phyloP scores from a whole-genome alignment of 495 filamentous ascomycete genomes.

The Aspergillus panamensis region DNA sequence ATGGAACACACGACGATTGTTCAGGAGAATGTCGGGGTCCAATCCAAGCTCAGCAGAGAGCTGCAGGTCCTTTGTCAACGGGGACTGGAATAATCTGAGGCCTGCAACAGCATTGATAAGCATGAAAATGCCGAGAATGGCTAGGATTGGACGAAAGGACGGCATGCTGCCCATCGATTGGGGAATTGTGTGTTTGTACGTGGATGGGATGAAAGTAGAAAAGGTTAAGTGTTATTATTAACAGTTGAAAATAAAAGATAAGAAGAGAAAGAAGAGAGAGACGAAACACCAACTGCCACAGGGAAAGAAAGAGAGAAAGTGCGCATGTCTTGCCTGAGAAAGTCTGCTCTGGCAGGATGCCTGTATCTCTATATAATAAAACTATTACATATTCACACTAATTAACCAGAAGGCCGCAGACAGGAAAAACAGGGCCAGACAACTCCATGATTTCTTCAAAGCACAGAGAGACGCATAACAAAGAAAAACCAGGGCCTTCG shows the following conservation, averaged over 20 bases:
- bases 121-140: neutral
- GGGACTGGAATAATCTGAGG: neutral
- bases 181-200: neutral
- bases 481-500: slow-evolving; percentile 2
- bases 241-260: neutral
- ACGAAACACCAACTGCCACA: neutral
- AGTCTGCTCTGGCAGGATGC: neutral
- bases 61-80: slow-evolving; percentile 7
- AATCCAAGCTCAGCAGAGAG: slow-evolving; percentile 12
- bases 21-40: slow-evolving; percentile 10
- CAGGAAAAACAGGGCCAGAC: neutral
- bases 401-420: neutral
- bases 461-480: neutral
- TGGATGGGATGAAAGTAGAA: neutral
- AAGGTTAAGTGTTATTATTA: neutral
- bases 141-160: neutral
- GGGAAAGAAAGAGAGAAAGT: neutral
- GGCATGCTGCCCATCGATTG: slow-evolving; percentile 5
- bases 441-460: slow-evolving; percentile 1
- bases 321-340: neutral
- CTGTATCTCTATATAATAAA: slow-evolving; percentile 1
- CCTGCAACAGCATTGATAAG: slow-evolving; percentile 5
- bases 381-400: neutral
- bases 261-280: too few relatives aligned
- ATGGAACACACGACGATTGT: slow-evolving; percentile 4